Evolutionary conservation across 805 yeast genomes (phyloP).

Genomic region (Yamadazyma ubonensis): DNA sequence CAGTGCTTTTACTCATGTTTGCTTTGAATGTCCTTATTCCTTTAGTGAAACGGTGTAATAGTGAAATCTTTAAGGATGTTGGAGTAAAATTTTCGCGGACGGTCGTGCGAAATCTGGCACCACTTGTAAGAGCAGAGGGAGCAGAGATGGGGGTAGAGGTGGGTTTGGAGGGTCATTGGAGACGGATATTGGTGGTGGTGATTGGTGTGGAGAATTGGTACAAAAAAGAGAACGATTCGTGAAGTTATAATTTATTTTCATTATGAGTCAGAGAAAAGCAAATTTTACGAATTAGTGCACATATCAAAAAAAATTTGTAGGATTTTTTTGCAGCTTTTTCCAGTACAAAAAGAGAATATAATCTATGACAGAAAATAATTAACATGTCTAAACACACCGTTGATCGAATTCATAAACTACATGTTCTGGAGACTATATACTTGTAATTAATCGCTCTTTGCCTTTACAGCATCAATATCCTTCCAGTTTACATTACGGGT

Average conservation of each 20-base stretch:
- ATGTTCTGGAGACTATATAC: too few species aligned
- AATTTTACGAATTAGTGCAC: too few species aligned
- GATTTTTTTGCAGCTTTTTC: too few species aligned
- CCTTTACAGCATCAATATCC: conserved; percentile 19
- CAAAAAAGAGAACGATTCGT: neutral
- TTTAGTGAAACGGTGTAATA: neutral
- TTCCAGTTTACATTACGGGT: conserved; percentile 25
- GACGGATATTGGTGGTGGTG: neutral
- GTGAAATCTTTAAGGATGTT: conserved; percentile 5
- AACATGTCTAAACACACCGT: too few species aligned
- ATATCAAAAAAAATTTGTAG: too few species aligned
- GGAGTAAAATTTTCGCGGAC: conserved; percentile 2
- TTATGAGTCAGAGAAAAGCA: too few species aligned
- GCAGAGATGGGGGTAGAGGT: neutral
- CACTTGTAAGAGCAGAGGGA: neutral
- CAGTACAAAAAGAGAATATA: too few species aligned
- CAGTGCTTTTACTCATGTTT: conserved; percentile 9
- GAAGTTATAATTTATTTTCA: too few species aligned
- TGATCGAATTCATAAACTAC: too few species aligned
- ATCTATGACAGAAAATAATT: too few species aligned
- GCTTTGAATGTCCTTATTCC: conserved; percentile 6
- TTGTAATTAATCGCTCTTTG: conserved; percentile 5
- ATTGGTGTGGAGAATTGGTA: too few species aligned
- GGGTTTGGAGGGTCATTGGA: too few species aligned
- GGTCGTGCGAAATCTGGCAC: conserved; percentile 1